Evolutionary conservation across 2,329 filamentous ascomycete species (phyloP).

Genomic region (Nigrospora oryzae): DNA sequence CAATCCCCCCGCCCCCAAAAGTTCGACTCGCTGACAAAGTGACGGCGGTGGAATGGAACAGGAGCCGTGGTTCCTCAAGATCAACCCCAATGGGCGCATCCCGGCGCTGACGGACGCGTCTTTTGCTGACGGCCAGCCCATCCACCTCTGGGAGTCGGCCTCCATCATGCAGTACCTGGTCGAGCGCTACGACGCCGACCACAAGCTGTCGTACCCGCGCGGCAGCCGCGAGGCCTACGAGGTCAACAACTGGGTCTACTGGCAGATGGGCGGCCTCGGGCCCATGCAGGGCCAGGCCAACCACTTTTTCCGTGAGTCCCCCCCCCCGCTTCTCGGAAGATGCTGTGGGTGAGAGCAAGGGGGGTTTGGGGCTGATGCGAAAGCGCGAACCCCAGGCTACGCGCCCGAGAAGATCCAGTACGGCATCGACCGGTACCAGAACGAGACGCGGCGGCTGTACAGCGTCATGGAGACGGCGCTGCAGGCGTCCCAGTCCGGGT

Average conservation of each 20-base stretch:
- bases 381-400: not conserved
- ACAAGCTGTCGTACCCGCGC: constrained; percentile 73
- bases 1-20: too few species aligned
- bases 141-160: constrained; percentile 76
- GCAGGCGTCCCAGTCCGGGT: constrained; percentile 43
- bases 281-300: constrained; percentile 82
- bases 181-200: constrained; percentile 69
- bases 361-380: not conserved
- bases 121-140: constrained; percentile 62
- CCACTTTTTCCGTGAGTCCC: constrained; percentile 61
- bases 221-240: constrained; percentile 71
- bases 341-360: too few species aligned
- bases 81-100: constrained; percentile 91
- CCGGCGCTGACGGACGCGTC: constrained; percentile 72
- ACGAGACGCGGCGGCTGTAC: constrained; percentile 79
- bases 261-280: constrained; percentile 72
- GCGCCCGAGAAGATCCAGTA: constrained; percentile 41
- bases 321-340: too few species aligned
- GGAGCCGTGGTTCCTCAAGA: constrained; percentile 77
- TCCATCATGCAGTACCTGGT: constrained; percentile 79
- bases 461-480: constrained; percentile 68
- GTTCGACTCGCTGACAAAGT: not conserved
- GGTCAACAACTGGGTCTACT: constrained; percentile 66
- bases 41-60: constrained; percentile 37
- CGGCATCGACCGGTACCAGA: constrained; percentile 72